Conservation (phyloP, 208 protist species). For the Eutreptiella sp. region DNA sequence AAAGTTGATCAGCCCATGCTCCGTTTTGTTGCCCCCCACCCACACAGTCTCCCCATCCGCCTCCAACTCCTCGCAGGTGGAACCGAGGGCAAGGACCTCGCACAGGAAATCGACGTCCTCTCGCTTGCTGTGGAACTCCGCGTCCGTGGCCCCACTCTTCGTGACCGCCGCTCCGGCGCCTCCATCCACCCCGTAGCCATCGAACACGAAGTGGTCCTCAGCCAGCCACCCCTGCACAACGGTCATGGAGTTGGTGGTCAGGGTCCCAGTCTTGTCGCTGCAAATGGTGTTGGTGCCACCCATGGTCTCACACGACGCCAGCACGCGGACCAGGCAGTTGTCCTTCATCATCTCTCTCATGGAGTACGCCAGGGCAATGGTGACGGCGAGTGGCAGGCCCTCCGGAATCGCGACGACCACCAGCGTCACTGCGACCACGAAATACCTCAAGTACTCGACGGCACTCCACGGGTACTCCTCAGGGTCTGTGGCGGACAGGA, state of each 20-base stretch:
- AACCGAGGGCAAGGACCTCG: slow-evolving; percentile 58
- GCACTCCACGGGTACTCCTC: slow-evolving; percentile 30
- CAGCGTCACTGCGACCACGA: slow-evolving; percentile 87
- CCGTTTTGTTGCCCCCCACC: slow-evolving; percentile 72
- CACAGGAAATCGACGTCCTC: slow-evolving; percentile 31
- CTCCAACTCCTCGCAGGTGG: slow-evolving; percentile 64
- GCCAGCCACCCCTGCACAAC: slow-evolving; percentile 76
- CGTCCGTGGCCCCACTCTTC: background rate
- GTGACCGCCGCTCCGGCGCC: slow-evolving; percentile 35
- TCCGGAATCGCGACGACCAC: slow-evolving; percentile 96
- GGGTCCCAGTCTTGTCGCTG: slow-evolving; percentile 97
- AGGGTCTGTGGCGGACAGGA: slow-evolving; percentile 38
- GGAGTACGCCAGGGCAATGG: slow-evolving; percentile 95
- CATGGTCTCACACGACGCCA: slow-evolving; percentile 96
- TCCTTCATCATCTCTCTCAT: slow-evolving; percentile 97
- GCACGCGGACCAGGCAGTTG: slow-evolving; percentile 94
- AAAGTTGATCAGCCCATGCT: slow-evolving; percentile 69
- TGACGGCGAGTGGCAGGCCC: slow-evolving; percentile 91
- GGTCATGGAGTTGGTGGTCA: slow-evolving; percentile 95
- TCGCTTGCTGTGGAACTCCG: slow-evolving; percentile 19
- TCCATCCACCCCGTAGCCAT: slow-evolving; percentile 45
- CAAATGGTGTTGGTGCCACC: slow-evolving; percentile 92
- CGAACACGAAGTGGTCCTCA: slow-evolving; percentile 48
- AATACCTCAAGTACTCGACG: slow-evolving; percentile 69
- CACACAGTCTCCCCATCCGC: slow-evolving; percentile 39